phyloP scores from a whole-genome alignment of 345 rosid species.

The Schrenkiella parvula region DNA sequence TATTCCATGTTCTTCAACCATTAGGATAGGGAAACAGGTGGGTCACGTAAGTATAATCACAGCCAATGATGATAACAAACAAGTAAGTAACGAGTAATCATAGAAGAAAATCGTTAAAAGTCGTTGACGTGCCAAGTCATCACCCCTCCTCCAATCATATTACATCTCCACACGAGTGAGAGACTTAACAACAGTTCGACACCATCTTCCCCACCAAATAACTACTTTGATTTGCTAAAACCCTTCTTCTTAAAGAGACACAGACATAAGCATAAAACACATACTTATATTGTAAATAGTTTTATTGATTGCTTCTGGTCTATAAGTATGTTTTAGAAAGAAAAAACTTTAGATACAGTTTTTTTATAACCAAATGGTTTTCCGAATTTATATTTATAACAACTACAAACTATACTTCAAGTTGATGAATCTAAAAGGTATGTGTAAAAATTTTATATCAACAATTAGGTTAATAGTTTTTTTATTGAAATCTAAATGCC shows the following conservation, averaged over 20 bases:
- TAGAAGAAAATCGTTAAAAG: conserved; percentile 10
- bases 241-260: not conserved
- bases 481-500: not conserved
- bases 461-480: not conserved
- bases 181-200: not conserved
- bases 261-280: not conserved
- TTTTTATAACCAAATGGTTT: not conserved
- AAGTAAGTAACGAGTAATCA: not conserved
- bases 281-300: not conserved
- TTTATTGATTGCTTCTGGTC: not conserved
- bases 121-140: conserved; percentile 11
- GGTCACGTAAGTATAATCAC: conserved; percentile 10
- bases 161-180: conserved; percentile 11
- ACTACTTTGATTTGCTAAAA: not conserved
- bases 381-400: not conserved
- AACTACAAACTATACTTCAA: not conserved
- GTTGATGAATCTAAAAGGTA: not conserved
- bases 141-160: conserved; percentile 1
- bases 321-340: not conserved
- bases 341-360: not conserved
- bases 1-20: not conserved
- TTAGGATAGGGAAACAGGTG: conserved; percentile 5
- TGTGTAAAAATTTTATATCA: not conserved
- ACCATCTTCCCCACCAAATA: conserved; percentile 11
- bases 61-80: conserved; percentile 14